Evolutionary conservation across 2,329 filamentous ascomycete genomes (phyloP).

Genomic region (Didymella sp.): DNA sequence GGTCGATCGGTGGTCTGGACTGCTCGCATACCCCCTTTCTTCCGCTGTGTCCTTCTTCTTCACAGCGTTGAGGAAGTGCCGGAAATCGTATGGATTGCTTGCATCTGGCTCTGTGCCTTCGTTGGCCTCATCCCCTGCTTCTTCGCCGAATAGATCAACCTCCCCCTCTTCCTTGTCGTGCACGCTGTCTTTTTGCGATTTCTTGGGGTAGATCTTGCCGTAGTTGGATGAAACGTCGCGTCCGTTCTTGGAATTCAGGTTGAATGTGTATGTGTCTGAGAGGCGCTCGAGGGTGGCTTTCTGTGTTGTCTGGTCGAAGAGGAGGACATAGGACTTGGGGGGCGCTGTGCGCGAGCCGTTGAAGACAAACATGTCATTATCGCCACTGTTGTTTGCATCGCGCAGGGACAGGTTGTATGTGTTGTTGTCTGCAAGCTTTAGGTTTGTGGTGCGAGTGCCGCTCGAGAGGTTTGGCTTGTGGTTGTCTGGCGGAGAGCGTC

Average conservation of each 20-base stretch:
- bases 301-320: constrained; percentile 77
- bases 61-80: constrained; percentile 53
- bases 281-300: constrained; percentile 83
- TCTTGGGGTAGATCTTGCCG: constrained; percentile 64
- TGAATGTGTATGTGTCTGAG: constrained; percentile 86
- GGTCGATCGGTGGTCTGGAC: constrained; percentile 34
- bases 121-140: constrained; percentile 29
- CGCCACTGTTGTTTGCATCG: constrained; percentile 36
- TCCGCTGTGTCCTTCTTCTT: constrained; percentile 45
- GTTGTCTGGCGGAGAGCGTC: constrained; percentile 46
- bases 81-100: constrained; percentile 58
- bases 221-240: constrained; percentile 71
- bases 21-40: constrained; percentile 36
- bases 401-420: constrained; percentile 41
- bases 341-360: constrained; percentile 45
- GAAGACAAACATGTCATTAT: constrained; percentile 50
- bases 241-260: constrained; percentile 73
- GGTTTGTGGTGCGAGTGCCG: constrained; percentile 37
- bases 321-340: constrained; percentile 59
- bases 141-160: constrained; percentile 42
- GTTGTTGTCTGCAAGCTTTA: constrained; percentile 35
- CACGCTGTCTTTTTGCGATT: constrained; percentile 31
- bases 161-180: constrained; percentile 35
- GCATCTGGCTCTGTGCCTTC: constrained; percentile 49
- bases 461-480: constrained; percentile 52